Percentiles rank a stretch among this genome's conserved stretches.
phyloP scores from a whole-genome alignment of 164 flowering plant species.

The Chimonanthus praecox region DNA sequence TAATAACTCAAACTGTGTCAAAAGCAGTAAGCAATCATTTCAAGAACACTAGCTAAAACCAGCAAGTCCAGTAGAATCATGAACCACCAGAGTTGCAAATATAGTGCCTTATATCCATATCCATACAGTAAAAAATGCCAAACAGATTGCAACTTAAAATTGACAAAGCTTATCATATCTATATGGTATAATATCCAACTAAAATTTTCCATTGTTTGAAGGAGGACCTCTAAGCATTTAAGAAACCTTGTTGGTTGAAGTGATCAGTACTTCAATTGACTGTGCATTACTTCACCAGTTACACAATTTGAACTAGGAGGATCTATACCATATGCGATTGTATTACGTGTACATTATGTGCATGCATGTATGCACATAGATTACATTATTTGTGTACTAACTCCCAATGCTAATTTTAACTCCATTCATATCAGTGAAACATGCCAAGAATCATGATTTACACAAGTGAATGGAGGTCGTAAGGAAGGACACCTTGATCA shows the following conservation, averaged over 20 bases:
- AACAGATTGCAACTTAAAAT: background rate
- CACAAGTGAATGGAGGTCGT: too few species aligned
- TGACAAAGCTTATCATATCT: background rate
- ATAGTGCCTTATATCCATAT: too few species aligned
- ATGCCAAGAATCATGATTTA: too few species aligned
- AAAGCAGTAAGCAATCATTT: background rate
- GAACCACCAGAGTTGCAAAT: background rate
- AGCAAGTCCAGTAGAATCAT: background rate
- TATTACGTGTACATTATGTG: too few species aligned
- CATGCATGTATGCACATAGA: background rate
- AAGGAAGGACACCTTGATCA: too few species aligned
- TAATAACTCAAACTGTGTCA: background rate
- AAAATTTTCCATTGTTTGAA: background rate
- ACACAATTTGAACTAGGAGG: background rate
- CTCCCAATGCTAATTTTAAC: background rate
- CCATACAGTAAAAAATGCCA: background rate
- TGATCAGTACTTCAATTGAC: background rate
- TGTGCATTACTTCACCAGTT: background rate
- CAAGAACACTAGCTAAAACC: background rate
- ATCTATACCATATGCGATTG: background rate
- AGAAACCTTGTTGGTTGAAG: background rate
- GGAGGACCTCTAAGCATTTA: background rate
- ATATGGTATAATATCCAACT: background rate
- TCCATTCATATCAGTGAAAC: background rate
- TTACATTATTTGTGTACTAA: background rate